A percentile compares a stretch with the other conserved stretches of the same genome.
phyloP scores from a whole-genome alignment of 2,329 filamentous ascomycete species.

The Arachnomyces sp. region DNA sequence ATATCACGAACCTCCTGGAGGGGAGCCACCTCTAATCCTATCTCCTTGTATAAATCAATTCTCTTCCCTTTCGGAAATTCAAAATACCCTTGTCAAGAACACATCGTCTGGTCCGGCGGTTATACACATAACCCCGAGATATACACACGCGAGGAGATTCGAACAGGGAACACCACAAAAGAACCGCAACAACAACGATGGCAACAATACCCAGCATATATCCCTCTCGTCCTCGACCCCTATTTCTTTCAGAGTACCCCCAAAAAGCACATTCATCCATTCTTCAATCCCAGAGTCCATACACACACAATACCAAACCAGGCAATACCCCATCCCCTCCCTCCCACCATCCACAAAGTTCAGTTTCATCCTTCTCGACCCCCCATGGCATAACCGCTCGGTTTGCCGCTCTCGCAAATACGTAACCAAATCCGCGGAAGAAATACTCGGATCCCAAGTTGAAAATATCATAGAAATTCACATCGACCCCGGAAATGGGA shows the following conservation, averaged over 20 bases:
- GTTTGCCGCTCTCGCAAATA: constrained; percentile 49
- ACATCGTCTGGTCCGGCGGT: constrained; percentile 15
- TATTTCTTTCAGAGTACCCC: constrained; percentile 40
- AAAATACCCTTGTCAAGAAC: constrained; percentile 23
- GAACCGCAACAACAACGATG: too few species aligned
- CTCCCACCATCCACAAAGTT: constrained; percentile 36
- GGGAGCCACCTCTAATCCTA: constrained; percentile 25
- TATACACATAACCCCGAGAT: constrained; percentile 7
- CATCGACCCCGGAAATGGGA: constrained; percentile 26
- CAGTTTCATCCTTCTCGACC: constrained; percentile 54
- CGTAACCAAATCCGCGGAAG: constrained; percentile 25
- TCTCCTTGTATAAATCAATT: constrained; percentile 27
- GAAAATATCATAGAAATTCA: constrained; percentile 39
- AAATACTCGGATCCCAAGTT: constrained; percentile 26
- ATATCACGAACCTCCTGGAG: too few species aligned
- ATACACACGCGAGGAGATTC: constrained; percentile 1
- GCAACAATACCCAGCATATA: constrained; percentile 12
- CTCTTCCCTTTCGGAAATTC: constrained; percentile 17
- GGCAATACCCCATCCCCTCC: constrained; percentile 21
- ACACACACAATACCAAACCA: constrained; percentile 4
- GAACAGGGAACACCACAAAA: constrained; percentile 10
- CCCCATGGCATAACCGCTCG: constrained; percentile 57
- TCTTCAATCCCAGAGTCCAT: constrained; percentile 25
- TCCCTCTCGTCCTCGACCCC: constrained; percentile 16
- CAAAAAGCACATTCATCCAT: constrained; percentile 42